Evolutionary conservation across 163 green algal genomes (phyloP).

Genomic region (Trebouxia gelatinosa): DNA sequence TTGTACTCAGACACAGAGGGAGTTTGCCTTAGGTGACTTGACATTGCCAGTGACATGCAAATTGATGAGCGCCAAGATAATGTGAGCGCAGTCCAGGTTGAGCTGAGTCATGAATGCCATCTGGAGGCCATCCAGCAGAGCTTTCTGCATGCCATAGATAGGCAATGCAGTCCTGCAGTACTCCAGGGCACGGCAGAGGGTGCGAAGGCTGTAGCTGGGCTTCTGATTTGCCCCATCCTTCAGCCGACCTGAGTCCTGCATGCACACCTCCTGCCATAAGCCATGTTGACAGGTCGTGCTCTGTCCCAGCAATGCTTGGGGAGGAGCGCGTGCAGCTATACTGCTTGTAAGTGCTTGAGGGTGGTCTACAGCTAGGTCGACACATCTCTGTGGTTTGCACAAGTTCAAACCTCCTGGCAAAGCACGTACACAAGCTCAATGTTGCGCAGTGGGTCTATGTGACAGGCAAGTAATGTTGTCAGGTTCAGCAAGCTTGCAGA

Average conservation of each 20-base stretch:
- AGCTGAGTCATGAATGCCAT: conserved; percentile 97
- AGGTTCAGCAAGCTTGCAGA: background rate
- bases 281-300: background rate
- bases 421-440: no score
- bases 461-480: background rate
- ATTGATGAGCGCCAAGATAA: conserved; percentile 75
- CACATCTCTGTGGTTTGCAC: no score
- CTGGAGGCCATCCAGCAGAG: conserved; percentile 88
- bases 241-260: conserved; percentile 62
- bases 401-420: no score
- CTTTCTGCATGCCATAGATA: conserved; percentile 81
- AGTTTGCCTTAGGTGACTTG: conserved; percentile 60
- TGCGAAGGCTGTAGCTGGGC: conserved; percentile 85
- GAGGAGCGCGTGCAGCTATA: no score
- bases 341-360: no score
- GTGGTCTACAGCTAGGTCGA: no score
- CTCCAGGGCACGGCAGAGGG: conserved; percentile 84
- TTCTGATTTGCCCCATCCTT: conserved; percentile 74
- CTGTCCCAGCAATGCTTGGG: no score
- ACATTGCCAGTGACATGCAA: conserved; percentile 67
- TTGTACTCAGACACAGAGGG: background rate
- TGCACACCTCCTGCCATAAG: no score
- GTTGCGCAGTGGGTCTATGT: no score
- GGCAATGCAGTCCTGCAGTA: conserved; percentile 70
- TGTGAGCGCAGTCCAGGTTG: conserved; percentile 47